Evolutionary conservation across 495 filamentous ascomycete species (phyloP).

Genomic region (Aspergillus bridgeri): DNA sequence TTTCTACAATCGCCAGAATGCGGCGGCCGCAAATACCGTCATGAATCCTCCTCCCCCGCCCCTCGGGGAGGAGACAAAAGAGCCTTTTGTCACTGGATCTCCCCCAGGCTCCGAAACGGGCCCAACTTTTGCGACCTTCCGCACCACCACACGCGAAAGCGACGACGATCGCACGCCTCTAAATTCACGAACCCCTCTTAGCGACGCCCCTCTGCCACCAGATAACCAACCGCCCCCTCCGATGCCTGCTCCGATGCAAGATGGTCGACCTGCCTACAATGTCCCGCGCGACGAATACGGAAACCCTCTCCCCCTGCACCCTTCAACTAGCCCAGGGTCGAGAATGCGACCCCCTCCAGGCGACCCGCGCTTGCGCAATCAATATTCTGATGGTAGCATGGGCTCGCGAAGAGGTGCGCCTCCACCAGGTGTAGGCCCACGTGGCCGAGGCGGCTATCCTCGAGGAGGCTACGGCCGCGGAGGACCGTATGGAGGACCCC

Average conservation of each 20-base stretch:
- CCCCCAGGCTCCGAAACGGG: slow-evolving; percentile 52
- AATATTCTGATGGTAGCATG: slow-evolving; percentile 61
- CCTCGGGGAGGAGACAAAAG: slow-evolving; percentile 46
- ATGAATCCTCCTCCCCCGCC: slow-evolving; percentile 34
- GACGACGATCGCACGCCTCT: slow-evolving; percentile 82
- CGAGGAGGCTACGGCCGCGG: slow-evolving; percentile 60
- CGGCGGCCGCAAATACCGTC: slow-evolving; percentile 38
- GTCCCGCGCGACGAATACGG: slow-evolving; percentile 65
- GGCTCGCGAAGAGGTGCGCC: slow-evolving; percentile 49
- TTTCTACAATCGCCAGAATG: slow-evolving; percentile 74
- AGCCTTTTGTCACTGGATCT: slow-evolving; percentile 49
- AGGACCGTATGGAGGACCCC: slow-evolving; percentile 42
- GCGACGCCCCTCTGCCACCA: slow-evolving; percentile 23
- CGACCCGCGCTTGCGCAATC: slow-evolving; percentile 52
- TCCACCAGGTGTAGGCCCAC: slow-evolving; percentile 49
- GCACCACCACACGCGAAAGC: slow-evolving; percentile 58
- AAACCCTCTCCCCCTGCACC: slow-evolving; percentile 57
- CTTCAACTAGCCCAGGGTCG: slow-evolving; percentile 33
- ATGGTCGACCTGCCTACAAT: slow-evolving; percentile 31
- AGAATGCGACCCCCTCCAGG: slow-evolving; percentile 40
- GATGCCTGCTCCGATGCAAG: slow-evolving; percentile 9
- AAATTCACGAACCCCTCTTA: slow-evolving; percentile 55
- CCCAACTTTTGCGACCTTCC: slow-evolving; percentile 76
- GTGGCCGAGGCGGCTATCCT: slow-evolving; percentile 51
- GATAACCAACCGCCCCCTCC: slow-evolving; percentile 19